phyloP scores from a whole-genome alignment of 805 yeast species.

The Maudiozyma bulderi region DNA sequence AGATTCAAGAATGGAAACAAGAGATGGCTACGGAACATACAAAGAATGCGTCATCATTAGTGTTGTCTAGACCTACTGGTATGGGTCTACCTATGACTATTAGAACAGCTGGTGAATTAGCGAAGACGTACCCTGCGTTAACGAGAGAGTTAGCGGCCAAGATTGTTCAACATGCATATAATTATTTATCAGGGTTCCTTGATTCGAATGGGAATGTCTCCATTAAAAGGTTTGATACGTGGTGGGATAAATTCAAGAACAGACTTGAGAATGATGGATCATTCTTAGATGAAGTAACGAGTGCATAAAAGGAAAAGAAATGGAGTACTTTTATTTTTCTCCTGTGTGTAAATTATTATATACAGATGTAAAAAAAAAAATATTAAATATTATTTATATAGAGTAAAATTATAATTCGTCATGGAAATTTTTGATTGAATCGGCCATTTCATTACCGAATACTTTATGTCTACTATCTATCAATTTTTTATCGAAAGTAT shows the following conservation, averaged over 20 bases:
- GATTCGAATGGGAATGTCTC: slow-evolving; percentile 75
- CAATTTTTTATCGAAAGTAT: slow-evolving; percentile 33
- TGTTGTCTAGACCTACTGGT: slow-evolving; percentile 21
- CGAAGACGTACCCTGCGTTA: slow-evolving; percentile 31
- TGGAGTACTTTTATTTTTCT: background rate
- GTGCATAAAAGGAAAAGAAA: slow-evolving; percentile 2
- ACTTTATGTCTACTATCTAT: slow-evolving; percentile 48
- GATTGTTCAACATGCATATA: slow-evolving; percentile 87
- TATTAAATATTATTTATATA: background rate
- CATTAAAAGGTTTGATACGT: slow-evolving; percentile 76
- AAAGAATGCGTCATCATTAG: slow-evolving; percentile 13
- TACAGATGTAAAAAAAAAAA: background rate
- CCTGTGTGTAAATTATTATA: no score
- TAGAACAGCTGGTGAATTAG: slow-evolving; percentile 24
- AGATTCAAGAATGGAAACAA: slow-evolving; percentile 37
- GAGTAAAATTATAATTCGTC: slow-evolving; percentile 7
- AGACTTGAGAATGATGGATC: slow-evolving; percentile 73
- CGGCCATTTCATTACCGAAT: slow-evolving; percentile 71
- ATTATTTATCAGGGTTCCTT: slow-evolving; percentile 79
- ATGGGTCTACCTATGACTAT: slow-evolving; percentile 8
- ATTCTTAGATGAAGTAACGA: slow-evolving; percentile 49
- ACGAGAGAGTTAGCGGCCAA: slow-evolving; percentile 69
- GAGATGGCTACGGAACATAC: slow-evolving; percentile 8
- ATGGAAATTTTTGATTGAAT: slow-evolving; percentile 40
- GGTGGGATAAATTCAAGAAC: slow-evolving; percentile 89